Conservation (phyloP, 225 moss, liverwort and hornwort genomes). For the Pleurozium schreberi region DNA sequence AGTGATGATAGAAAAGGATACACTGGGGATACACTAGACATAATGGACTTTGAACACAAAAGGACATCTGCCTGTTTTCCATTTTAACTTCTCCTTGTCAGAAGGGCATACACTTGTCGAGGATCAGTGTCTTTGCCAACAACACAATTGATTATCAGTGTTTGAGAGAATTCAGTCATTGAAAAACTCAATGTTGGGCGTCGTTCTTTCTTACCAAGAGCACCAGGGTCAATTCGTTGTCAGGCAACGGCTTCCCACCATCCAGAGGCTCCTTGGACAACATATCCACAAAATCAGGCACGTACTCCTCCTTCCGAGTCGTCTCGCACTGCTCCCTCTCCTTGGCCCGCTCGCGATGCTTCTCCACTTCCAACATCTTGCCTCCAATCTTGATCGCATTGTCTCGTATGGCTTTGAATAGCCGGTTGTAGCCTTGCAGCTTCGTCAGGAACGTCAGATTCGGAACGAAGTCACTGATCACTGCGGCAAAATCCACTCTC, state of each 20-base stretch:
- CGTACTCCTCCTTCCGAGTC: not conserved
- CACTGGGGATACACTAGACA: not conserved
- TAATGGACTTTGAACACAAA: not conserved
- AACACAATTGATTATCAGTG: not conserved
- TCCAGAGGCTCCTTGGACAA: constrained; percentile 31
- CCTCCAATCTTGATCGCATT: constrained; percentile 1
- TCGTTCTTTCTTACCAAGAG: constrained; percentile 17
- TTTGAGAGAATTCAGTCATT: not conserved
- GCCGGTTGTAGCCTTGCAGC: constrained; percentile 14
- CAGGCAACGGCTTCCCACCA: constrained; percentile 12
- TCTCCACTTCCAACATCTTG: constrained; percentile 22
- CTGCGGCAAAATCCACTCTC: not conserved
- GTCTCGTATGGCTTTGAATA: not conserved
- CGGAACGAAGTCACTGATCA: constrained; percentile 30
- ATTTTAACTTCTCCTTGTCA: not conserved
- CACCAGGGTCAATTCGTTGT: constrained; percentile 5
- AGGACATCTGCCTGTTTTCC: not conserved
- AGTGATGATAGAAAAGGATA: not conserved
- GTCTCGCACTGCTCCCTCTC: not conserved
- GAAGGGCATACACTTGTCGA: not conserved
- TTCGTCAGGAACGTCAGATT: constrained; percentile 7
- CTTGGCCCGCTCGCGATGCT: constrained; percentile 17
- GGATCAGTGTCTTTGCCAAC: not conserved
- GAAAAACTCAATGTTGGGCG: not conserved
- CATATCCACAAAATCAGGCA: constrained; percentile 49